Percentiles rank a stretch among this genome's conserved stretches.
Evolutionary conservation across 257 asterid species (phyloP).

Genomic region (Galeopsis tetrahit): DNA sequence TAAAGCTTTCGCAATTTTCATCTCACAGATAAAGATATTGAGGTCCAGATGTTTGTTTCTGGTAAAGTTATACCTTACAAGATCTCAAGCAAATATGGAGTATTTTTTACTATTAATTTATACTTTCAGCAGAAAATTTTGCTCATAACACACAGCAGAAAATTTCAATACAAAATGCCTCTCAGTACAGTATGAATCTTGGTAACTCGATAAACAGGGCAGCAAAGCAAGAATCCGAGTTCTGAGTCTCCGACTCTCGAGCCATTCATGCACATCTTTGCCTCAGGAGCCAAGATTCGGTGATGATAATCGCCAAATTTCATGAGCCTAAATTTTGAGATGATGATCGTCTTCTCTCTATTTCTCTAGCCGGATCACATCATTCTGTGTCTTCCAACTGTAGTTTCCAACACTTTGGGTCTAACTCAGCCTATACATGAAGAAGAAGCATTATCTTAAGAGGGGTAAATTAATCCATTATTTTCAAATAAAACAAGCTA

Average conservation of each 20-base stretch:
- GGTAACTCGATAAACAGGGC: too few species aligned
- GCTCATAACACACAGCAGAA: not conserved
- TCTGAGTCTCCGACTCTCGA: too few species aligned
- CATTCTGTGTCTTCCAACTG: slow-evolving; percentile 57
- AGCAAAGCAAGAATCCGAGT: not conserved
- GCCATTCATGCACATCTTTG: not conserved
- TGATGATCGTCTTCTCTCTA: not conserved
- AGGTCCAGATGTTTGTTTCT: too few species aligned
- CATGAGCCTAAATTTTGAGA: not conserved
- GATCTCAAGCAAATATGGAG: too few species aligned
- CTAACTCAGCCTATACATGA: slow-evolving; percentile 69
- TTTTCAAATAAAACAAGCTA: not conserved
- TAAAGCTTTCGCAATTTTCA: too few species aligned
- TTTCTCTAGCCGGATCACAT: slow-evolving; percentile 5
- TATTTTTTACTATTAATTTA: too few species aligned
- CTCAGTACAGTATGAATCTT: too few species aligned
- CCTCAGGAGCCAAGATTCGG: not conserved
- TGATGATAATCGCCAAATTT: not conserved
- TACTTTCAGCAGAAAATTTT: not conserved
- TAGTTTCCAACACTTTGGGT: slow-evolving; percentile 77
- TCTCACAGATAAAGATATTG: too few species aligned
- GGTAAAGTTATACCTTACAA: too few species aligned
- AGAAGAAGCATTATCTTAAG: not conserved
- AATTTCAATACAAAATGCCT: not conserved
- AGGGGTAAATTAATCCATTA: not conserved